phyloP scores from a whole-genome alignment of 73 alveolate species.

The Paramecium sexaurelia region DNA sequence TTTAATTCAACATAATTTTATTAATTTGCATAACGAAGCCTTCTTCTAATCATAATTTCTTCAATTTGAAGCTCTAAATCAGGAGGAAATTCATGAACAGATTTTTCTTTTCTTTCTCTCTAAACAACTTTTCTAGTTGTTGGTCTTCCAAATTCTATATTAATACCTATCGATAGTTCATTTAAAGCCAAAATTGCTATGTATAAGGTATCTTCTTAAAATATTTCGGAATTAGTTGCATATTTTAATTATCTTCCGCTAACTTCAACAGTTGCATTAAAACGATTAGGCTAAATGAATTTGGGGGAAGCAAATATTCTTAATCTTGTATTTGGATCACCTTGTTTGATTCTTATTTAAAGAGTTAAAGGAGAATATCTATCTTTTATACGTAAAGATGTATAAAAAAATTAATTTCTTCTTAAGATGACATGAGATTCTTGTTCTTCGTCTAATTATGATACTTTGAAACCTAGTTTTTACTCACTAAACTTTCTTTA shows the following conservation, averaged over 20 bases:
- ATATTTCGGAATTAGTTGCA: neutral
- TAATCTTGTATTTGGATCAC: neutral
- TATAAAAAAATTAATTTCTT: slow-evolving; percentile 19
- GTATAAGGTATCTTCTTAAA: neutral
- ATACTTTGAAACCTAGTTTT: neutral
- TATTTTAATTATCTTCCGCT: slow-evolving; percentile 2
- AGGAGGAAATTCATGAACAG: slow-evolving; percentile 33
- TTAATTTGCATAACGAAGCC: slow-evolving; percentile 21
- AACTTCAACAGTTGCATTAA: slow-evolving; percentile 31
- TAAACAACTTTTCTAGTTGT: neutral
- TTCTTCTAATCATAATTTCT: neutral
- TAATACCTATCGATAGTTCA: neutral
- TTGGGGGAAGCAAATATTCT: slow-evolving; percentile 37
- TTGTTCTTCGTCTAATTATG: neutral
- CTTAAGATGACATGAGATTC: neutral
- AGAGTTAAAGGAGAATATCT: slow-evolving; percentile 14
- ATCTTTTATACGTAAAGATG: neutral
- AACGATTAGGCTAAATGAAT: slow-evolving; percentile 30
- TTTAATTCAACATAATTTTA: slow-evolving; percentile 26
- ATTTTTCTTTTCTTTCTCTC: slow-evolving; percentile 29
- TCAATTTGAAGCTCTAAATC: neutral
- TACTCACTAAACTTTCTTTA: neutral
- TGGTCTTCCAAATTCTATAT: slow-evolving; percentile 9
- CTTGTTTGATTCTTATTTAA: neutral
- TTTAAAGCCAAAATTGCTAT: neutral